phyloP scores from a whole-genome alignment of 129 eudicot species.

The Apium graveolens region DNA sequence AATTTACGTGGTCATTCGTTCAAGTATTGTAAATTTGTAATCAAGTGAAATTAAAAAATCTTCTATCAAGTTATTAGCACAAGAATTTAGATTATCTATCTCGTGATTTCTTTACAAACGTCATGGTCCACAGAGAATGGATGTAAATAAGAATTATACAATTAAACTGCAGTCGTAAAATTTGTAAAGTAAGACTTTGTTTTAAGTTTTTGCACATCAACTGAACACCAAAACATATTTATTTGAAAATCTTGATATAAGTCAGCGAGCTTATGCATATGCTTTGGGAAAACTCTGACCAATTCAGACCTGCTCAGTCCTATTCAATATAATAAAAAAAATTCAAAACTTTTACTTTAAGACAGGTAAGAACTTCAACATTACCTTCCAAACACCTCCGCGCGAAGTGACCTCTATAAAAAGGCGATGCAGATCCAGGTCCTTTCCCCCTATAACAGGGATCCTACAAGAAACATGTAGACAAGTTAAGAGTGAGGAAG shows the following conservation, averaged over 20 bases:
- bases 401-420: slow-evolving; percentile 86
- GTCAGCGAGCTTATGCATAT: background rate
- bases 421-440: slow-evolving; percentile 66
- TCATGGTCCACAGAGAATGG: background rate
- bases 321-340: background rate
- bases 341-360: background rate
- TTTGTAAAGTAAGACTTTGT: background rate
- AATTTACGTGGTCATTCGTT: background rate
- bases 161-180: background rate
- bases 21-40: background rate
- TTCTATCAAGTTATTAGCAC: background rate
- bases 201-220: background rate
- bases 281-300: background rate
- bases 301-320: background rate
- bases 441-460: slow-evolving; percentile 75
- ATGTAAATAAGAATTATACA: background rate
- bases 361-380: slow-evolving; percentile 7
- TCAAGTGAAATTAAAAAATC: background rate
- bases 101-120: background rate
- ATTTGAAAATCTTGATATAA: background rate
- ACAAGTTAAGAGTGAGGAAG: background rate
- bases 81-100: background rate
- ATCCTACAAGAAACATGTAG: slow-evolving; percentile 45
- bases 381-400: slow-evolving; percentile 71
- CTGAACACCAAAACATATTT: background rate